phyloP scores from a whole-genome alignment of 2,329 filamentous ascomycete species.

The Penicillium italicum region DNA sequence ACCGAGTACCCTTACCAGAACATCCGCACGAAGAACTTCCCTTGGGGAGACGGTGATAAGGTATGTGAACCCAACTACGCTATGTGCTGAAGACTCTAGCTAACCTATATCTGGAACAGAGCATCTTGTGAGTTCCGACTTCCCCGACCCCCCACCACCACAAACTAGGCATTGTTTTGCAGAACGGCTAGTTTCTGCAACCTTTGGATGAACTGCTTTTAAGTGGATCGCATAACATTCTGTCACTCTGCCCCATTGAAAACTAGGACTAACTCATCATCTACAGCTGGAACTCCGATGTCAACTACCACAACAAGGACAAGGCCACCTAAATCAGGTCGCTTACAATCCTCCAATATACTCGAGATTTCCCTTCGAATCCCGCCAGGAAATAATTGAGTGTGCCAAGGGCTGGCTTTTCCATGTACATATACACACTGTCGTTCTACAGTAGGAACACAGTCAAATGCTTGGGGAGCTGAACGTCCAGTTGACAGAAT shows the following conservation, averaged over 20 bases:
- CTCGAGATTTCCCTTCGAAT: conserved; percentile 1
- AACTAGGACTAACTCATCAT: conserved; percentile 17
- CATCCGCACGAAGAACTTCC: conserved; percentile 92
- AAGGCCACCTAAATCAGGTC: conserved; percentile 50
- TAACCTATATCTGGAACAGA: conserved; percentile 43
- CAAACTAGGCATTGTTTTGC: neutral
- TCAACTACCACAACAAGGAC: conserved; percentile 98
- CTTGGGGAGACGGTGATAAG: conserved; percentile 95
- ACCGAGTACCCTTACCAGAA: conserved; percentile 96
- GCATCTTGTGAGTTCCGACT: conserved; percentile 58
- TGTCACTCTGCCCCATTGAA: neutral
- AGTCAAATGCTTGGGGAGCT: conserved; percentile 12
- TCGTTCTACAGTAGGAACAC: conserved; percentile 12
- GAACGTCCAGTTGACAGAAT: conserved; percentile 20
- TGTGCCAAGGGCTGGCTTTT: conserved; percentile 8
- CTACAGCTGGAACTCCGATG: conserved; percentile 80
- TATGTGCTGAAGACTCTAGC: neutral
- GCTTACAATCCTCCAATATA: neutral
- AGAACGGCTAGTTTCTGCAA: neutral
- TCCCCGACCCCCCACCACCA: neutral
- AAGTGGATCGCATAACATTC: neutral
- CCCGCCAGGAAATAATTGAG: conserved; percentile 5
- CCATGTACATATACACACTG: conserved; percentile 35
- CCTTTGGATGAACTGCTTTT: neutral
- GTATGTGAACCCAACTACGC: conserved; percentile 46